These are phyloP conservation scores for Fagus sylvatica DNA, from an alignment of 306 rosid species.

Conservation along the genomic window DNA sequence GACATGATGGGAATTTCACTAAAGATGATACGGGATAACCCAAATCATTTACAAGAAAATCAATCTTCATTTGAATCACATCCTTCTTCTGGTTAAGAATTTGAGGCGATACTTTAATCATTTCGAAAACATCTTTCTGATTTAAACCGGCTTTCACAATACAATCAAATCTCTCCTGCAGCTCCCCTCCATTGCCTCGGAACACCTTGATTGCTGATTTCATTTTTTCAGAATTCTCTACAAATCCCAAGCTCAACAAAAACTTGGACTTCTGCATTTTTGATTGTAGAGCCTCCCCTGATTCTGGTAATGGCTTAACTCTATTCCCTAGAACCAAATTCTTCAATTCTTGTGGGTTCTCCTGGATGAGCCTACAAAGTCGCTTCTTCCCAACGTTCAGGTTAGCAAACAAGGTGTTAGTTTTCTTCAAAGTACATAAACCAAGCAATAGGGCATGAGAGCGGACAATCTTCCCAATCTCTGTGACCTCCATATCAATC, in stretches of 20 bases:
- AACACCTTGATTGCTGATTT: constrained; percentile 42
- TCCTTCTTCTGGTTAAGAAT: constrained; percentile 64
- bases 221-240: constrained; percentile 47
- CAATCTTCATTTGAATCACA: constrained; percentile 51
- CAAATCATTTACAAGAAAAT: constrained; percentile 47
- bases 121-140: constrained; percentile 41
- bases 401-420: constrained; percentile 43
- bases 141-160: constrained; percentile 71
- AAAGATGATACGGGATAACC: constrained; percentile 65
- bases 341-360: constrained; percentile 60
- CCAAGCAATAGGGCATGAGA: constrained; percentile 57
- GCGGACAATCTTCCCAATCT: constrained; percentile 52
- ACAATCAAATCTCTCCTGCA: constrained; percentile 74
- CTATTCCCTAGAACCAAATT: constrained; percentile 59
- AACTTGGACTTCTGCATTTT: constrained; percentile 48
- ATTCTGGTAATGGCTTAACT: constrained; percentile 39
- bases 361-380: constrained; percentile 43
- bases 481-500: constrained; percentile 54
- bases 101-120: constrained; percentile 59
- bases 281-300: constrained; percentile 23
- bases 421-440: constrained; percentile 50
- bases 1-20: constrained; percentile 57
- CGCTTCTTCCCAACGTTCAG: constrained; percentile 73
- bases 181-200: constrained; percentile 75
- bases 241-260: constrained; percentile 60